Evolutionary conservation across 2,329 filamentous ascomycete species (phyloP).

Genomic region (Trichoderma asperellum): DNA sequence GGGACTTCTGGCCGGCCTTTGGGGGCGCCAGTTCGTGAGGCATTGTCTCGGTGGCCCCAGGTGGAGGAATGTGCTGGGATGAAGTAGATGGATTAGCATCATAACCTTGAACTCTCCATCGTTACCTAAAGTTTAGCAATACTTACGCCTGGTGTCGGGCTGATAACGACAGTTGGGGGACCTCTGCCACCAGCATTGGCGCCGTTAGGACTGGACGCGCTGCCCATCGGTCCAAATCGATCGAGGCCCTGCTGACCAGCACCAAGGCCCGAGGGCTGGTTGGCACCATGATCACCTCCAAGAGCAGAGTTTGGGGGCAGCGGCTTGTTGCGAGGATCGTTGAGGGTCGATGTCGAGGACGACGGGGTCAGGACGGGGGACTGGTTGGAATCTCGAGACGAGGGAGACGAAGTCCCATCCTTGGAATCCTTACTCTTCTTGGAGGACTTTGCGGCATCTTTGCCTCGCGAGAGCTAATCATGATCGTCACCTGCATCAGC

Average conservation of each 20-base stretch:
- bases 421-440: conserved; percentile 75
- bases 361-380: conserved; percentile 75
- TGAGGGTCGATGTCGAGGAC: conserved; percentile 85
- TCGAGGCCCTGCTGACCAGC: conserved; percentile 47
- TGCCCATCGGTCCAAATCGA: conserved; percentile 47
- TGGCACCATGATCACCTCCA: conserved; percentile 48
- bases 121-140: conserved; percentile 26
- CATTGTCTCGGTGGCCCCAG: conserved; percentile 95
- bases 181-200: conserved; percentile 48
- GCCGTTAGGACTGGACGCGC: conserved; percentile 45
- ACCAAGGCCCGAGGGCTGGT: conserved; percentile 47
- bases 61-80: conserved; percentile 80
- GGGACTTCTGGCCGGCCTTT: conserved; percentile 86
- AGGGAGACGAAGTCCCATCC: conserved; percentile 80
- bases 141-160: conserved; percentile 86
- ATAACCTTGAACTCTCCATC: conserved; percentile 1
- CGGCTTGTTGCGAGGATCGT: conserved; percentile 83
- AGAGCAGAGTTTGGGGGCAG: conserved; percentile 61
- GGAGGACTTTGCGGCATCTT: conserved; percentile 81
- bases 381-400: conserved; percentile 61
- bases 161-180: conserved; percentile 90
- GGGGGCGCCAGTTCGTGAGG: conserved; percentile 94
- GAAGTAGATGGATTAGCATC: not conserved
- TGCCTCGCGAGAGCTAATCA: conserved; percentile 83
- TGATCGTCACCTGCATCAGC: conserved; percentile 18